Evolutionary conservation across 495 filamentous ascomycete genomes (phyloP), one percentile per base, ranked within the genome.

Genomic region (Penicillium coffeae): DNA sequence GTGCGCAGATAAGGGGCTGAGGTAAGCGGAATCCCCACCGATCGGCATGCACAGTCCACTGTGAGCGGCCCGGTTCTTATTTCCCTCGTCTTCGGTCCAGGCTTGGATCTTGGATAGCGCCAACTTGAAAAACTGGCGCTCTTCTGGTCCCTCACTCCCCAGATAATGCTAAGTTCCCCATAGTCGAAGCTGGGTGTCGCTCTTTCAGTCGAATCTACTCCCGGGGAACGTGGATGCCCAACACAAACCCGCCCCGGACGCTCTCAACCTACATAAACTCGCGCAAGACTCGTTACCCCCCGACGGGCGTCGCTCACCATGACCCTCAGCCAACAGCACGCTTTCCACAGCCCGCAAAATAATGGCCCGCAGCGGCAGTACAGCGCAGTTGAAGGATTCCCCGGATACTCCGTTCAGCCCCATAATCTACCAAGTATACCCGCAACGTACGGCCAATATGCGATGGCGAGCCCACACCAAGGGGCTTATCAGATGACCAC

Each of bases 401-500:
- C 45, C 15, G 46, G 38, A 12, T 54, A 51, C 35, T 13, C 47
- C 8, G 25, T 30, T 5, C 25, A 30, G 25, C 10, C 25, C 18
- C 48, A 58, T 38, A 54, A 61, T 2, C 34, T 55, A 3, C 57
- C 54, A 19, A 50, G 49, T 13, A 43, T 53, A 10, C 32, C 52
- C 3, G 64, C 47, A 10, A 50, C 56, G 1, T 22, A 66, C 77
- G 48, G 45, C 15, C 18, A 76, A 37, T 81, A 77, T 65, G 75
- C 72, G 20, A 61, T 73, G 46, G 77, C 79, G 44, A 66, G 68
- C 36, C 57, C 65, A 27, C 58, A 70, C 36, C 69, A 69, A 30
- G 71, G 71, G 38, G 80, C 73, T 35, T 90, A 82, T 64, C 83
- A 87, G 16, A 20, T 7, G 49, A 85, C 90, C 56, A 88, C 88